phyloP scores from a whole-genome alignment of 257 asterid species.

The Leptodermis oblonga region DNA sequence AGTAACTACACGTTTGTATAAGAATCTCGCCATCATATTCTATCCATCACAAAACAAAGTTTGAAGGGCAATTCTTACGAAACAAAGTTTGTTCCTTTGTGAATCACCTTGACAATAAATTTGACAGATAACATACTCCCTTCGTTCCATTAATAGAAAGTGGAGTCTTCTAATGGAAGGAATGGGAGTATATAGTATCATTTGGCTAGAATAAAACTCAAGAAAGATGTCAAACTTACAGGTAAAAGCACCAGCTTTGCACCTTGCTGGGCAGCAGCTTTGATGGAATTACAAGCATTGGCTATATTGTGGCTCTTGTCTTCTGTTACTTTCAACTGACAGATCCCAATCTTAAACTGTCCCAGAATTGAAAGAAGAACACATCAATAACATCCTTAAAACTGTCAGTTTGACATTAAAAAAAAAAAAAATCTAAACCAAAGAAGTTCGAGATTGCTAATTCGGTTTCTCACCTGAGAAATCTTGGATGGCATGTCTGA shows the following conservation, averaged over 20 bases:
- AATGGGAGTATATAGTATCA: neutral
- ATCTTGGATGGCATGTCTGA: neutral
- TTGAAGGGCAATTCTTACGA: too few species aligned
- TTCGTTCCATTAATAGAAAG: too few species aligned
- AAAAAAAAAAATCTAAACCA: neutral
- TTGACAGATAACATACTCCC: neutral
- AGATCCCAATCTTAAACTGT: constrained; percentile 42
- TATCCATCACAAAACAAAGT: too few species aligned
- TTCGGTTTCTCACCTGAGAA: constrained; percentile 9
- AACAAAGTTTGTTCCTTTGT: too few species aligned
- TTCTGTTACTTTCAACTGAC: constrained; percentile 34
- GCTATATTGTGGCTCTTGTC: constrained; percentile 28
- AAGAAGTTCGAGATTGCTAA: neutral
- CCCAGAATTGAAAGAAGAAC: neutral
- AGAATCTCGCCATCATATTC: too few species aligned
- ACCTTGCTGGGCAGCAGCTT: constrained; percentile 34
- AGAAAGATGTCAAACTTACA: constrained; percentile 19
- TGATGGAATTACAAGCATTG: constrained; percentile 26
- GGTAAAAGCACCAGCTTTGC: constrained; percentile 38
- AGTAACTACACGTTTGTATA: neutral
- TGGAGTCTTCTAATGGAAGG: too few species aligned
- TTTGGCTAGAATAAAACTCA: neutral
- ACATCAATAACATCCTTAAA: neutral
- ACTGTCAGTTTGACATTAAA: neutral
- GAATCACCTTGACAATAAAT: neutral